phyloP scores from a whole-genome alignment of 208 protist genomes.

The Trypanosoma cruzi region DNA sequence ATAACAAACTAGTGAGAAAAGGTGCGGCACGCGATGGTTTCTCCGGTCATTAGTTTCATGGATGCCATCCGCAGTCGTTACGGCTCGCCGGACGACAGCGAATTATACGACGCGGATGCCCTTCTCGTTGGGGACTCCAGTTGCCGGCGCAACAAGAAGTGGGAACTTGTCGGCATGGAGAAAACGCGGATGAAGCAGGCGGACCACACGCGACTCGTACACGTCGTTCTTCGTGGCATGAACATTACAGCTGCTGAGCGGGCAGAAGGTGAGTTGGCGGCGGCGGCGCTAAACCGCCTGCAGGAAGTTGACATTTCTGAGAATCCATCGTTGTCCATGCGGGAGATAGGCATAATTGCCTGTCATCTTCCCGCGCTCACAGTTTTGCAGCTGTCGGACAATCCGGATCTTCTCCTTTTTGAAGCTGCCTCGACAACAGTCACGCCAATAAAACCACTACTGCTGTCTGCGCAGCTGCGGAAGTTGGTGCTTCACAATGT shows the following conservation, averaged over 20 bases:
- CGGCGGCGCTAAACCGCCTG: constrained; percentile 46
- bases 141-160: constrained; percentile 55
- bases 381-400: constrained; percentile 75
- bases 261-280: constrained; percentile 37
- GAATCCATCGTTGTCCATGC: constrained; percentile 55
- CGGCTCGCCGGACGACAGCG: constrained; percentile 64
- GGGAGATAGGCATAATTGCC: constrained; percentile 54
- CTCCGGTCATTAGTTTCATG: constrained; percentile 59
- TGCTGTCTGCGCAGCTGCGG: constrained; percentile 43
- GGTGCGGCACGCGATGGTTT: not conserved
- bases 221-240: constrained; percentile 66
- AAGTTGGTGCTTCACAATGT: constrained; percentile 86
- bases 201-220: constrained; percentile 52
- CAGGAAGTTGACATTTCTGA: constrained; percentile 78
- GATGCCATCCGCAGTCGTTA: constrained; percentile 80
- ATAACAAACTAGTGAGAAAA: not conserved
- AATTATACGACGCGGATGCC: constrained; percentile 33
- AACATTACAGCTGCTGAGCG: constrained; percentile 59
- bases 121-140: constrained; percentile 52
- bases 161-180: constrained; percentile 87
- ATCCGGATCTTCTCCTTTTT: constrained; percentile 36
- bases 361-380: constrained; percentile 55
- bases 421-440: not conserved
- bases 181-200: constrained; percentile 62
- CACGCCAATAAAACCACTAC: constrained; percentile 5